phyloP scores from a whole-genome alignment of 164 flowering plant genomes.

The Euptelea pleiosperma region DNA sequence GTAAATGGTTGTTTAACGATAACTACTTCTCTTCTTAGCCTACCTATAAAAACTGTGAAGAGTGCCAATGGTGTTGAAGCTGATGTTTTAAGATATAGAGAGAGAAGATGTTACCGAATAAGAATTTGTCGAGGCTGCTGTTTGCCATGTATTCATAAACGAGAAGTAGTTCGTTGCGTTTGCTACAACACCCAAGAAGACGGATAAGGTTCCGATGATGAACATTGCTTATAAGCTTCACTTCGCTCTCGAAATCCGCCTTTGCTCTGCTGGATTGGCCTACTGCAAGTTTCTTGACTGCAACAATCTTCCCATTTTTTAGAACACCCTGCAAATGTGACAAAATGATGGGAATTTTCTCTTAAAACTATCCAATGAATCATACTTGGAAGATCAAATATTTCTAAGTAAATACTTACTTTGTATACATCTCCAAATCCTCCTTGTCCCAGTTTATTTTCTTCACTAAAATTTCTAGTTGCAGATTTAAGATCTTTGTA shows the following conservation, averaged over 20 bases:
- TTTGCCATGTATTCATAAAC: slow-evolving; percentile 52
- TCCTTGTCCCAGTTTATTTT: slow-evolving; percentile 47
- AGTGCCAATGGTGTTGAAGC: no score
- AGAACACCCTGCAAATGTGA: slow-evolving; percentile 44
- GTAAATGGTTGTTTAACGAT: no score
- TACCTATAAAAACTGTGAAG: no score
- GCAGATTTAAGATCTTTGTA: slow-evolving; percentile 40
- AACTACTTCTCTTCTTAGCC: no score
- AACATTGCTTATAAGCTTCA: slow-evolving; percentile 46
- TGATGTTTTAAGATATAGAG: no score
- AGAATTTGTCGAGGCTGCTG: slow-evolving; percentile 43
- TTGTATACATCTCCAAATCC: slow-evolving; percentile 51
- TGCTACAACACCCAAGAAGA: slow-evolving; percentile 50
- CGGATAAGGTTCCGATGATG: slow-evolving; percentile 54
- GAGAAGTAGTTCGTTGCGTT: slow-evolving; percentile 40
- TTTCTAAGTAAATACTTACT: no score
- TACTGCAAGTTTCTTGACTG: slow-evolving; percentile 41
- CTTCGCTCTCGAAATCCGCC: slow-evolving; percentile 38
- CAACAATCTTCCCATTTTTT: slow-evolving; percentile 42
- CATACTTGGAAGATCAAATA: no score
- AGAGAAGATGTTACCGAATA: slow-evolving; percentile 49
- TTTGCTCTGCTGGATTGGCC: slow-evolving; percentile 26
- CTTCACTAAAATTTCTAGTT: slow-evolving; percentile 38
- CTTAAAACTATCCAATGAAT: no score
- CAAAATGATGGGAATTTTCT: no score